phyloP scores from a whole-genome alignment of 257 asterid genomes.

The Plantago elongata region DNA sequence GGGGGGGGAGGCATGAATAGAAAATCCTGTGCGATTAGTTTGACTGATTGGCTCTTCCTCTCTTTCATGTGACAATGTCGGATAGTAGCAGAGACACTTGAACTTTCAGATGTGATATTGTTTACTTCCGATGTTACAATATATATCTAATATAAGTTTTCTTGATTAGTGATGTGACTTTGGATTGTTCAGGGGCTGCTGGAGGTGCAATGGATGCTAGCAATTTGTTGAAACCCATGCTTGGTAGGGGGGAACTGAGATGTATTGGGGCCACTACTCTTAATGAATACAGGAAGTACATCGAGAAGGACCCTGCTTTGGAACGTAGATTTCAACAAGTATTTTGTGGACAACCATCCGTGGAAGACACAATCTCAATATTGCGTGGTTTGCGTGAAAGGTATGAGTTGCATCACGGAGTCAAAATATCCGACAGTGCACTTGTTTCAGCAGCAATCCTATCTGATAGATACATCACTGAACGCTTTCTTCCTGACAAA shows the following conservation, averaged over 20 bases:
- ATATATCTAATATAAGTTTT: no score
- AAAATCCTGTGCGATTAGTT: no score
- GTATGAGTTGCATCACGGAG: constrained; percentile 92
- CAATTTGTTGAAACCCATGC: constrained; percentile 90
- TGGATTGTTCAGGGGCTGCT: constrained; percentile 50
- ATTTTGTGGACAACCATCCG: constrained; percentile 86
- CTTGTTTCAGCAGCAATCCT: constrained; percentile 87
- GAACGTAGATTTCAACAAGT: constrained; percentile 97
- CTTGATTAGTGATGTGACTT: no score
- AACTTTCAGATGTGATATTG: no score
- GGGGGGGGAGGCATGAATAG: no score
- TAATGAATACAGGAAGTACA: constrained; percentile 80
- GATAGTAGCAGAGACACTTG: no score
- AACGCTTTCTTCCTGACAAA: constrained; percentile 88
- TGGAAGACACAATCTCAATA: constrained; percentile 83
- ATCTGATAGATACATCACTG: constrained; percentile 85
- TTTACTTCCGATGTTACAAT: no score
- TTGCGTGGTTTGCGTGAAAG: constrained; percentile 95
- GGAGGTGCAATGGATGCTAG: constrained; percentile 97
- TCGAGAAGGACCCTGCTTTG: constrained; percentile 93
- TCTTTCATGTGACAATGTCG: no score
- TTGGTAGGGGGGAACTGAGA: constrained; percentile 89
- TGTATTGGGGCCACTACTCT: constrained; percentile 94
- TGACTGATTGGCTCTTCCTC: no score
- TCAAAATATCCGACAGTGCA: constrained; percentile 85